phyloP scores from a whole-genome alignment of 2,329 filamentous ascomycete species.

The Davidsoniella australis region DNA sequence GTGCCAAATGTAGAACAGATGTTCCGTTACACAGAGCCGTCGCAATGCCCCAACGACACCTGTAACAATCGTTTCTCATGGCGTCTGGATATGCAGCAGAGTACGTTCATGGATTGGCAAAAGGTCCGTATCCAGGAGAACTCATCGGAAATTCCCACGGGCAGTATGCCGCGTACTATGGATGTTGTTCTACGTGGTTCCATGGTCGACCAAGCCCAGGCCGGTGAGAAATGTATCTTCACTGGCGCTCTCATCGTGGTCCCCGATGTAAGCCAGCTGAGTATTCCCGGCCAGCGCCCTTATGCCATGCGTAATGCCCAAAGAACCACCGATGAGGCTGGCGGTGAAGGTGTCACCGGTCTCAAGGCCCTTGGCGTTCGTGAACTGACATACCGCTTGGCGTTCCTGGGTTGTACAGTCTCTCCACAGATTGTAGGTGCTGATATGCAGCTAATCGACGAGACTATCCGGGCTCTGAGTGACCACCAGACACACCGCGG shows the following conservation, averaged over 20 bases:
- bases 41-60: constrained; percentile 75
- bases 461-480: constrained; percentile 32
- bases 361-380: constrained; percentile 86
- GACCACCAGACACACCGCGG: constrained; percentile 52
- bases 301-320: constrained; percentile 73
- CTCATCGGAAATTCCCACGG: constrained; percentile 92
- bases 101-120: constrained; percentile 98
- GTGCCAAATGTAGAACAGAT: constrained; percentile 91
- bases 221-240: constrained; percentile 95
- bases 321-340: constrained; percentile 61
- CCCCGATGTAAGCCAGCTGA: constrained; percentile 87
- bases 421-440: constrained; percentile 52
- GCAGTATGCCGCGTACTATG: constrained; percentile 96
- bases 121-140: constrained; percentile 98
- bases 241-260: constrained; percentile 92
- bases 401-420: constrained; percentile 95
- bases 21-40: constrained; percentile 92
- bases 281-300: constrained; percentile 68
- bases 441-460: constrained; percentile 39
- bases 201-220: constrained; percentile 93
- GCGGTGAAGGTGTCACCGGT: constrained; percentile 70
- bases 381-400: constrained; percentile 85
- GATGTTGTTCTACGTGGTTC: constrained; percentile 92
- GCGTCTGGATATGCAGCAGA: constrained; percentile 91
- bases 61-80: constrained; percentile 87